Evolutionary conservation across 495 filamentous ascomycete species (phyloP).

Genomic region (Pseudoneurospora amorphoporcata): DNA sequence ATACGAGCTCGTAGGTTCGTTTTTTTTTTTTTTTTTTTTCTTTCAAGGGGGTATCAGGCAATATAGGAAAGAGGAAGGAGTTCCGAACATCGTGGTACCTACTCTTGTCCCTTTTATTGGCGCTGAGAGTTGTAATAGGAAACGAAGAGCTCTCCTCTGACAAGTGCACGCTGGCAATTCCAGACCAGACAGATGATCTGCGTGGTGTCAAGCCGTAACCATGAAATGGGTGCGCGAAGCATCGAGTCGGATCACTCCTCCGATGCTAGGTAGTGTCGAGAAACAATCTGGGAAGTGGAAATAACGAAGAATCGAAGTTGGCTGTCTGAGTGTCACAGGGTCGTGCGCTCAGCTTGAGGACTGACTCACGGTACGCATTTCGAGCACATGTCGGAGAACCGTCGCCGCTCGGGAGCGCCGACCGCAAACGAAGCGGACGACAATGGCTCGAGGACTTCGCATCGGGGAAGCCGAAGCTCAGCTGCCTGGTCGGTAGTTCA

Average conservation of each 20-base stretch:
- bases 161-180: too few species aligned
- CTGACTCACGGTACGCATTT: not conserved
- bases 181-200: not conserved
- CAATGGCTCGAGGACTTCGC: not conserved
- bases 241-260: not conserved
- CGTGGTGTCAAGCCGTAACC: not conserved
- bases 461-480: not conserved
- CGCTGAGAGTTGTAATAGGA: too few species aligned
- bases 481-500: not conserved
- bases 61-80: too few species aligned
- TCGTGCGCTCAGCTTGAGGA: not conserved
- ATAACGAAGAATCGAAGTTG: not conserved
- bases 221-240: not conserved
- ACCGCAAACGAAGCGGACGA: not conserved
- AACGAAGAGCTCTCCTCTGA: too few species aligned
- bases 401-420: not conserved
- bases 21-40: too few species aligned
- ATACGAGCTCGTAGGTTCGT: too few species aligned
- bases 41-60: too few species aligned
- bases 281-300: not conserved
- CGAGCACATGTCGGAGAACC: not conserved
- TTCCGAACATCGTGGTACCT: too few species aligned
- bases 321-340: not conserved
- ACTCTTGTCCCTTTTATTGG: too few species aligned
- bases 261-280: not conserved